Base-by-base conservation (phyloP, 2,329 filamentous ascomycete genomes). In the Talaromyces sp. region DNA sequence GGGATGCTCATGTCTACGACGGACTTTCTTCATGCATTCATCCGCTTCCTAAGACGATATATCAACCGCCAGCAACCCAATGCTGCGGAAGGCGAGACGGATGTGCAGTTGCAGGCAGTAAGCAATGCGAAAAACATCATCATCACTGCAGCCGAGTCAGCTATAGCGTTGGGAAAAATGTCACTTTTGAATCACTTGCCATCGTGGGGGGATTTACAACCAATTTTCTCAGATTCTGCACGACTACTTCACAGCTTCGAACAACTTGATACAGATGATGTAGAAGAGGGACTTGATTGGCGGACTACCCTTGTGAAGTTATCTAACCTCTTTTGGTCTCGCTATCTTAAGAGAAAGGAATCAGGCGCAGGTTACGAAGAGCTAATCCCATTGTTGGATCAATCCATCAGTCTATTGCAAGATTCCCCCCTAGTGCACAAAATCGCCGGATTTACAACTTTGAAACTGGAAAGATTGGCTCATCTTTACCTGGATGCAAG, bases 301-400 rank as follows among this genome's bases (percentile, higher is more conserved):
- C 72, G 73, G 1, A 66, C 69, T 63, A 71, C 71, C 11, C 70
- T 78, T 62, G 73, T 79, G 16, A 79, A 77, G 33, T 63, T 83
- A 48, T 82, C 81, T 0, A 82, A 82, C 65, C 67, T 80, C 4
- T 81, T 78, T 66, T 83, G 81, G 81, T 78, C 77, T 54, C 76
- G 79, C 10, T 82, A 82, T 63, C 70, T 80, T 24, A 77, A 79
- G 63, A 75, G 77, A 56, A 79, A 77, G 59, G 76, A 80, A 65
- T 65, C 71, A 41, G 73, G 74, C 0, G 73, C 74, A 65, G 67
- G 70, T 2, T 70, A 73, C 62, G 70, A 70, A 6, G 74, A 77
- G 47, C 75, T 81, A n/a, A 56, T 79, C 6, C 72, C 74, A 5
- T 67, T 77, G 39, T 69, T 82, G 61, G 77, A 78, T 56, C 74